Conservation (phyloP, 257 asterid species). For the Salvia splendens region DNA sequence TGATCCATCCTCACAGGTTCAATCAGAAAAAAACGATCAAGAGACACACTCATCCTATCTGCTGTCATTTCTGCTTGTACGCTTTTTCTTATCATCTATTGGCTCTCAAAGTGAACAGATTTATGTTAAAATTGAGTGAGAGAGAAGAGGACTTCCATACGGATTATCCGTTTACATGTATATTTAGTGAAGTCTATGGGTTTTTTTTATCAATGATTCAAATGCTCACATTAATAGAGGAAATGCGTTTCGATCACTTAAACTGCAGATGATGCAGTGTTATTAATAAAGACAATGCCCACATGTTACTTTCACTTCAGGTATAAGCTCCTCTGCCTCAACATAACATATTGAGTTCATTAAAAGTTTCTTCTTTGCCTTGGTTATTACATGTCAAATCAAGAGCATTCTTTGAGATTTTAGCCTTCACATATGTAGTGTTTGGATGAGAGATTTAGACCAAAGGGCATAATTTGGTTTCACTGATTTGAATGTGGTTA, state of each 20-base stretch:
- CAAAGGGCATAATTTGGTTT: background rate
- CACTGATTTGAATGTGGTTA: background rate
- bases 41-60: conserved; percentile 90
- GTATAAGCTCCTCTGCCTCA: background rate
- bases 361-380: background rate
- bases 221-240: conserved; percentile 13
- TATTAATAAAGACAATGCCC: too few species aligned
- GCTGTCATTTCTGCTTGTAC: conserved; percentile 99
- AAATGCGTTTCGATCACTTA: conserved; percentile 17
- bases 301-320: too few species aligned
- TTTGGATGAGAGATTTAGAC: background rate
- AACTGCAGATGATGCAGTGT: conserved; percentile 3
- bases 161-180: conserved; percentile 42
- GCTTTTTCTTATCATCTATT: conserved; percentile 82
- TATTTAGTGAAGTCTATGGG: conserved; percentile 28
- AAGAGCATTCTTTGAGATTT: background rate
- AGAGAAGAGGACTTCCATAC: conserved; percentile 23
- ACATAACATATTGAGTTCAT: conserved; percentile 16
- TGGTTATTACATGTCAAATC: background rate
- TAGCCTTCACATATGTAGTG: background rate
- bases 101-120: conserved; percentile 84
- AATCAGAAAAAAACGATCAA: conserved; percentile 78
- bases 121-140: conserved; percentile 26
- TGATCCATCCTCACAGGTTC: conserved; percentile 61
- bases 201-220: conserved; percentile 1